Percentiles rank a stretch among this genome's conserved stretches.
These are phyloP conservation scores for Fusarium guadeloupense DNA, from an alignment of 2,329 filamentous ascomycete genomes.

Conservation along the genomic window DNA sequence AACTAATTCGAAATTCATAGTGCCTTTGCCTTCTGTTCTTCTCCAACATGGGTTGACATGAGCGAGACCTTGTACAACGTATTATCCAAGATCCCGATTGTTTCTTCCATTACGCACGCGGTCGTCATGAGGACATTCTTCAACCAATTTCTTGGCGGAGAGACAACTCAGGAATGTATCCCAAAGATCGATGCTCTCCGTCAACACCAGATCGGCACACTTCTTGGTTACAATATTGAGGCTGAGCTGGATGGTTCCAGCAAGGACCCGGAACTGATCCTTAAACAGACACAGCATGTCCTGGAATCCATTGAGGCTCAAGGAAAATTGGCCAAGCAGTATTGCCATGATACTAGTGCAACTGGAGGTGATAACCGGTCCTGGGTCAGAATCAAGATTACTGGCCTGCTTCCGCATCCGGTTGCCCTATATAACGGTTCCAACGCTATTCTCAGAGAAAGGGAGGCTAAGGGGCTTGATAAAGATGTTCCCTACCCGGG, in stretches of 20 bases:
- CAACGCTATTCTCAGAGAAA: conserved; percentile 27
- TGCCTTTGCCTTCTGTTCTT: conserved; percentile 36
- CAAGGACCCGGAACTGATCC: conserved; percentile 35
- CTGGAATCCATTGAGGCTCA: conserved; percentile 29
- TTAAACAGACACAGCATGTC: conserved; percentile 23
- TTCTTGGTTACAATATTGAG: conserved; percentile 38
- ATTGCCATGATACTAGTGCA: conserved; percentile 4
- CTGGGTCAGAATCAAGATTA: conserved; percentile 34
- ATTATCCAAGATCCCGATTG: conserved; percentile 25
- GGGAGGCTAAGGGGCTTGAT: conserved; percentile 19
- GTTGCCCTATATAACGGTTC: conserved; percentile 20
- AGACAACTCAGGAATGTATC: conserved; percentile 20
- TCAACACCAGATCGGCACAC: conserved; percentile 16
- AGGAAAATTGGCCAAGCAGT: conserved; percentile 23
- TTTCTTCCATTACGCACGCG: conserved; percentile 23
- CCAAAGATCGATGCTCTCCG: conserved; percentile 33
- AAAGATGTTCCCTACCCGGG: conserved; percentile 31
- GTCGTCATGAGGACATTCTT: conserved; percentile 33
- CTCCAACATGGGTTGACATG: conserved; percentile 30
- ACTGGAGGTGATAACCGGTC: conserved; percentile 26
- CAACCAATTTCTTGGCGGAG: conserved; percentile 32
- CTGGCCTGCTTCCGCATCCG: conserved; percentile 31
- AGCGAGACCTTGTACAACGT: conserved; percentile 28
- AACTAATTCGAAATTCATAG: conserved; percentile 1
- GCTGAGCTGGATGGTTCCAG: conserved; percentile 33